Evolutionary conservation across 2,329 filamentous ascomycete species (phyloP), one percentile per base, ranked within the genome.

Genomic region (Aspergillus clavatus): DNA sequence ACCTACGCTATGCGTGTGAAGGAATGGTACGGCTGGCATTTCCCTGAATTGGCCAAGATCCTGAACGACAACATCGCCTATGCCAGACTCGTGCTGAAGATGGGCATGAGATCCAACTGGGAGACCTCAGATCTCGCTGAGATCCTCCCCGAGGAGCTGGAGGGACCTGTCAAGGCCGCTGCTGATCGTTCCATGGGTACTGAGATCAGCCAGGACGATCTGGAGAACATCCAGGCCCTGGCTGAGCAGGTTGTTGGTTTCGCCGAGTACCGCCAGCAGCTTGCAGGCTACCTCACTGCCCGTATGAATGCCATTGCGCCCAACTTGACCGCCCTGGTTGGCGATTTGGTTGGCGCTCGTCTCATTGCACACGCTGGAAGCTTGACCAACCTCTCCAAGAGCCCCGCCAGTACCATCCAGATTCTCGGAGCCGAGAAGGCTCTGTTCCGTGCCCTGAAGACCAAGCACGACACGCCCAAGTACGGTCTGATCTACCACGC

Each of bases 21-120:
- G 82, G 93, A 98, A 72, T 98, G 93, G 93, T 98, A 98, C 68
- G 93, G 93, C 62, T 98, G 93, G 93, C 93, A 97, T 73, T 98
- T 97, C 77, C 93, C 93, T 31, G 93, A 98, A 76, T 83, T 98
- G 79, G 90, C 88, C 64, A 91, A 90, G 74, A 95, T 97, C 64
- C 79, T 96, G 58, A 94, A 94, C 70, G 93, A 98, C 78, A 98
- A 98, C 73, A 75, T 95, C 52, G 90, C 90, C 54, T 98, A 95
- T 68, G 84, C 90, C 48, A 85, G 84, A 56, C 84, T 98, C 47
- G 89, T 98, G 47, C 74, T 95, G 40, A 81, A 84, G 54, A 87
- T 95, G 76, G 93, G 93, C 58, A 88, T 94, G 80, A 86, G 93
- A 55, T 82, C 85, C 55, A 89, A 89, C 64, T 86, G 86, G 50